These are phyloP conservation scores for Pichia sp. DNA, from an alignment of 1,139 yeast genomes.

Conservation along the genomic window DNA sequence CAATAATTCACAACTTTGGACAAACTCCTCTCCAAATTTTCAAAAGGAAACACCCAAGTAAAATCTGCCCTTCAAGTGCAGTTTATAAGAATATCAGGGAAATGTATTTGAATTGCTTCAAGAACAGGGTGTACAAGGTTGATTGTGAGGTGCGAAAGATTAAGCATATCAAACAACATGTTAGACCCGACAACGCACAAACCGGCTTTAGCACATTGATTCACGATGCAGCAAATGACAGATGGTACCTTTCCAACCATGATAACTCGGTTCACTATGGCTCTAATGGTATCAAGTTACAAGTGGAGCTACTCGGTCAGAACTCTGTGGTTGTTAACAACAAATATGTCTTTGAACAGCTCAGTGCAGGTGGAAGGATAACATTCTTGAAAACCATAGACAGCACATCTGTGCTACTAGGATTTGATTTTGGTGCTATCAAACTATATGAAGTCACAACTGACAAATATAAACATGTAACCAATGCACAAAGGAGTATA, in stretches of 20 bases:
- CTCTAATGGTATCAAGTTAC: too few relatives aligned
- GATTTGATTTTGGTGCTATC: constrained; percentile 22
- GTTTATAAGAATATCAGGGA: constrained; percentile 19
- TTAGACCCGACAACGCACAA: too few relatives aligned
- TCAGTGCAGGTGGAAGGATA: constrained; percentile 24
- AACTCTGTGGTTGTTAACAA: constrained; percentile 37
- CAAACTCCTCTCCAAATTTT: constrained; percentile 78
- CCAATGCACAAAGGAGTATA: constrained; percentile 14
- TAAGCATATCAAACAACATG: too few relatives aligned
- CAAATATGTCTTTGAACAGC: constrained; percentile 33
- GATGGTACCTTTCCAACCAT: too few relatives aligned
- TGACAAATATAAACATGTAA: constrained; percentile 10
- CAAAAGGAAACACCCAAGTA: constrained; percentile 51
- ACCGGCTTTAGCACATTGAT: too few relatives aligned
- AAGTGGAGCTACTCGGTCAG: too few relatives aligned
- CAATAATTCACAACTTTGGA: constrained; percentile 84
- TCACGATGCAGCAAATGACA: too few relatives aligned
- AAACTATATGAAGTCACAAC: constrained; percentile 15
- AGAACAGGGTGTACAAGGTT: neutral
- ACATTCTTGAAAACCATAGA: constrained; percentile 17
- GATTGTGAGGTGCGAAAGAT: constrained; percentile 34
- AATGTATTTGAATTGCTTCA: constrained; percentile 29
- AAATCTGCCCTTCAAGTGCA: constrained; percentile 22
- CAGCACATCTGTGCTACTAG: constrained; percentile 19
- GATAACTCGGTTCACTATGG: too few relatives aligned